Percentiles rank a stretch among this genome's conserved stretches.
Evolutionary conservation across 176 grass and related monocot genomes (phyloP).

Genomic region (Zea luxurians): DNA sequence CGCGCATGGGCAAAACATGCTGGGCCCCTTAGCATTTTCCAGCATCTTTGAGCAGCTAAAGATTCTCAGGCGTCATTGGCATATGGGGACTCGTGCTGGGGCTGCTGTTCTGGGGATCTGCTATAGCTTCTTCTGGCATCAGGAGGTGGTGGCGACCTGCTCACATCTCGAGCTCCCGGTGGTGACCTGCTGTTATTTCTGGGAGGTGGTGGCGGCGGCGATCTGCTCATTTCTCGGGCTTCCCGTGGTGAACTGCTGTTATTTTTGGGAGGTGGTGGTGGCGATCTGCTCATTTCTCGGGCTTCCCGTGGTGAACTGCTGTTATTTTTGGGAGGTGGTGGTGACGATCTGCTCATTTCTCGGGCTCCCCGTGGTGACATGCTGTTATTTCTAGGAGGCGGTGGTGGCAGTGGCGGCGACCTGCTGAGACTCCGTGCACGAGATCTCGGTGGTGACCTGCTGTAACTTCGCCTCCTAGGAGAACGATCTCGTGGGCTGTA

Average conservation of each 20-base stretch:
- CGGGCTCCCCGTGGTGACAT: slow-evolving; percentile 52
- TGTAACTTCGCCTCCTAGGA: slow-evolving; percentile 67
- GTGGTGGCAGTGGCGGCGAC: not conserved
- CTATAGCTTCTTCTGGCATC: slow-evolving; percentile 32
- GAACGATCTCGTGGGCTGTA: slow-evolving; percentile 83
- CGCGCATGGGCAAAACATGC: slow-evolving; percentile 17
- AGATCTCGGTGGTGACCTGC: slow-evolving; percentile 67
- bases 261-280: not conserved
- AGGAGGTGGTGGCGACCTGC: not conserved
- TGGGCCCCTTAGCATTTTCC: not conserved
- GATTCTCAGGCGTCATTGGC: slow-evolving; percentile 48
- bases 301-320: slow-evolving; percentile 42
- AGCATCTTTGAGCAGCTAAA: slow-evolving; percentile 19
- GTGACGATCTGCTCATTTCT: not conserved
- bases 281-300: slow-evolving; percentile 32
- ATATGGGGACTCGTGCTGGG: slow-evolving; percentile 69
- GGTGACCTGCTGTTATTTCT: no score
- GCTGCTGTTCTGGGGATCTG: slow-evolving; percentile 55
- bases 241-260: no score
- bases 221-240: no score
- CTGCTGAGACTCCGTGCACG: not conserved
- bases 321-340: not conserved
- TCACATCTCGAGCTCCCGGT: no score
- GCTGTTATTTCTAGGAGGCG: slow-evolving; percentile 46
- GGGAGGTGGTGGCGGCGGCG: not conserved